Evolutionary conservation across 139 green algal species (phyloP).

Genomic region (Tetratostichococcus sp.): DNA sequence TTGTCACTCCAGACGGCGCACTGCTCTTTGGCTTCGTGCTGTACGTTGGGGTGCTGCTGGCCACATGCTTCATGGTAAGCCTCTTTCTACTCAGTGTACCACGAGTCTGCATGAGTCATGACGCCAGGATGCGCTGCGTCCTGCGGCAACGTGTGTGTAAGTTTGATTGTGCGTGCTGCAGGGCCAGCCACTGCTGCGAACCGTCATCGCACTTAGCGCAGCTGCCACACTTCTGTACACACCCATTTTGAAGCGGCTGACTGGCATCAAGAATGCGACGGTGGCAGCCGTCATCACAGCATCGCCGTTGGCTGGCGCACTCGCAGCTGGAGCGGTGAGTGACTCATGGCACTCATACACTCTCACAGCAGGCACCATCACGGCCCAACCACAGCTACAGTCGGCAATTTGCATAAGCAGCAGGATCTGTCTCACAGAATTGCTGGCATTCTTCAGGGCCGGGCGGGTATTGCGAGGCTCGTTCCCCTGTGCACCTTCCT

Average conservation of each 20-base stretch:
- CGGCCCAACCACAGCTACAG: no score
- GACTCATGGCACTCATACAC: no score
- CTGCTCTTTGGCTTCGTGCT: slow-evolving; percentile 42
- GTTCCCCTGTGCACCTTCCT: slow-evolving; percentile 23
- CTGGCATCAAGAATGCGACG: slow-evolving; percentile 55
- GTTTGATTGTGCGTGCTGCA: no score
- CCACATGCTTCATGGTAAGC: slow-evolving; percentile 42
- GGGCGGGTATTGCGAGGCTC: slow-evolving; percentile 16
- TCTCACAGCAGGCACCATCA: no score
- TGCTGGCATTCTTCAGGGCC: no score
- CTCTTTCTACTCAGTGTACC: no score
- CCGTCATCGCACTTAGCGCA: slow-evolving; percentile 43
- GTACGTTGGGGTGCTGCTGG: slow-evolving; percentile 40
- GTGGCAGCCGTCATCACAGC: slow-evolving; percentile 58
- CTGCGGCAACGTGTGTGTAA: no score
- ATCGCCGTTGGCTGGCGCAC: slow-evolving; percentile 40
- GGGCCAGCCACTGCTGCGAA: slow-evolving; percentile 37
- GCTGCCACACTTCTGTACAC: slow-evolving; percentile 57
- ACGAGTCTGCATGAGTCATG: no score
- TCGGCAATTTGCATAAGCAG: no score
- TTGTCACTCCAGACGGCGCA: slow-evolving; percentile 46
- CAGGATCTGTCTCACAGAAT: no score
- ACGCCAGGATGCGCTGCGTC: no score
- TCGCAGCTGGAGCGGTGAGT: slow-evolving; percentile 41
- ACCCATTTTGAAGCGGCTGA: slow-evolving; percentile 58